A percentile compares a stretch with the other conserved stretches of the same genome.
These are phyloP conservation scores for Purpureocillium takamizusanense DNA, from an alignment of 2,329 filamentous ascomycete species.

Conservation along the genomic window DNA sequence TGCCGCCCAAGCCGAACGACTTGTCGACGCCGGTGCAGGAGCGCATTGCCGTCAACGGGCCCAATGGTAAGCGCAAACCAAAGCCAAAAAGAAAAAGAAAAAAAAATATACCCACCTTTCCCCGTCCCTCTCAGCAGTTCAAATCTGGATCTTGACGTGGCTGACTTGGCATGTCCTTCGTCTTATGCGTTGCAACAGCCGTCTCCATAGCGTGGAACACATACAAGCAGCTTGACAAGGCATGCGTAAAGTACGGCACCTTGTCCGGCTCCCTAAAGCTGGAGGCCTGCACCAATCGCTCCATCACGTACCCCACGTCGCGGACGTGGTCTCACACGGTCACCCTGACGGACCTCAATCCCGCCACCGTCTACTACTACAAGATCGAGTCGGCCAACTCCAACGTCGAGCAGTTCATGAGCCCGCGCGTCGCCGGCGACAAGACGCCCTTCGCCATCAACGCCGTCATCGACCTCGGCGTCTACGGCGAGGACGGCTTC, in stretches of 20 bases:
- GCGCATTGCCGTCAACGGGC: slow-evolving; percentile 39
- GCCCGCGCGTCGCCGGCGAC: slow-evolving; percentile 43
- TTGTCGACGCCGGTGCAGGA: slow-evolving; percentile 45
- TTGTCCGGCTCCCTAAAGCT: slow-evolving; percentile 26
- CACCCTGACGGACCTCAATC: slow-evolving; percentile 31
- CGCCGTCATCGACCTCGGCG: slow-evolving; percentile 40
- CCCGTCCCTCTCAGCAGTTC: background rate
- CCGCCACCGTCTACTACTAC: slow-evolving; percentile 52
- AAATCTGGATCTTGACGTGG: background rate
- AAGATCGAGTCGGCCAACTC: slow-evolving; percentile 49
- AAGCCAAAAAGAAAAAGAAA: too few species aligned
- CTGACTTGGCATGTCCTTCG: background rate
- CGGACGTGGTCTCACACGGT: slow-evolving; percentile 44
- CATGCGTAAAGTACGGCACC: slow-evolving; percentile 44
- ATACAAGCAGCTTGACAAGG: slow-evolving; percentile 31
- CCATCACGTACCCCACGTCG: slow-evolving; percentile 43
- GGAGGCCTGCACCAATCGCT: slow-evolving; percentile 33
- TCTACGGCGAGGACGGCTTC: slow-evolving; percentile 27
- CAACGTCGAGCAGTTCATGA: slow-evolving; percentile 42
- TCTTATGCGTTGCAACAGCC: slow-evolving; percentile 20
- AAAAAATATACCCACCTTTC: background rate
- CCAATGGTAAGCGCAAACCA: slow-evolving; percentile 31
- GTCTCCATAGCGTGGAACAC: slow-evolving; percentile 50
- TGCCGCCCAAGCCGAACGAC: slow-evolving; percentile 37
- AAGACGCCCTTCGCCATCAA: slow-evolving; percentile 42